phyloP scores from a whole-genome alignment of 352 stramenopile species.

The Pythium volutum region DNA sequence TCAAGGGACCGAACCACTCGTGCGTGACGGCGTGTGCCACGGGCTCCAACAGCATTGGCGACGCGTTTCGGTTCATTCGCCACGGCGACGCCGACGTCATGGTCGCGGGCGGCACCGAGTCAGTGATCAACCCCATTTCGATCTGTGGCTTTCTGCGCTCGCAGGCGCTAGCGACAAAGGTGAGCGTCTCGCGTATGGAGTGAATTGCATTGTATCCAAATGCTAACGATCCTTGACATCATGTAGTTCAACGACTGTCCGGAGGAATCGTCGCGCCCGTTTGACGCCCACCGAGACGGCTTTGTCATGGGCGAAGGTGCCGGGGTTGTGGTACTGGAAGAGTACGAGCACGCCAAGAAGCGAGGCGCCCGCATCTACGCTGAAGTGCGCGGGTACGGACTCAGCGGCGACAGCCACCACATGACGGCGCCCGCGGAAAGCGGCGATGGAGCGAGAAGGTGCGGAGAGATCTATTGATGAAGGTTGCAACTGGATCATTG shows the following conservation, averaged over 20 bases:
- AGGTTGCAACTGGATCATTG: background rate
- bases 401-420: constrained; percentile 96
- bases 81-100: constrained; percentile 93
- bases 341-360: constrained; percentile 90
- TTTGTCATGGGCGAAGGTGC: constrained; percentile 96
- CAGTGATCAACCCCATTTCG: constrained; percentile 91
- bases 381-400: constrained; percentile 94
- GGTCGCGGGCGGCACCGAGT: constrained; percentile 95
- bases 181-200: constrained; percentile 11
- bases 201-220: background rate
- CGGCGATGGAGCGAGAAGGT: constrained; percentile 60
- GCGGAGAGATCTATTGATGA: background rate
- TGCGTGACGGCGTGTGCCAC: constrained; percentile 96
- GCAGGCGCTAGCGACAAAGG: constrained; percentile 92
- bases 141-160: constrained; percentile 94
- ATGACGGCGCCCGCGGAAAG: constrained; percentile 72
- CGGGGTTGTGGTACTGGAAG: constrained; percentile 67
- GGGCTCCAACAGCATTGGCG: constrained; percentile 95
- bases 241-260: constrained; percentile 92
- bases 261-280: constrained; percentile 90
- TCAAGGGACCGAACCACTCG: constrained; percentile 96
- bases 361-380: constrained; percentile 93
- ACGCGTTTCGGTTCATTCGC: constrained; percentile 90
- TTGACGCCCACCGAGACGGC: constrained; percentile 93
- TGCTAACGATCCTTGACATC: background rate